Percentiles rank a stretch among this genome's conserved stretches.
phyloP scores from a whole-genome alignment of 2,329 filamentous ascomycete species.

The Colletotrichum gigasporum region DNA sequence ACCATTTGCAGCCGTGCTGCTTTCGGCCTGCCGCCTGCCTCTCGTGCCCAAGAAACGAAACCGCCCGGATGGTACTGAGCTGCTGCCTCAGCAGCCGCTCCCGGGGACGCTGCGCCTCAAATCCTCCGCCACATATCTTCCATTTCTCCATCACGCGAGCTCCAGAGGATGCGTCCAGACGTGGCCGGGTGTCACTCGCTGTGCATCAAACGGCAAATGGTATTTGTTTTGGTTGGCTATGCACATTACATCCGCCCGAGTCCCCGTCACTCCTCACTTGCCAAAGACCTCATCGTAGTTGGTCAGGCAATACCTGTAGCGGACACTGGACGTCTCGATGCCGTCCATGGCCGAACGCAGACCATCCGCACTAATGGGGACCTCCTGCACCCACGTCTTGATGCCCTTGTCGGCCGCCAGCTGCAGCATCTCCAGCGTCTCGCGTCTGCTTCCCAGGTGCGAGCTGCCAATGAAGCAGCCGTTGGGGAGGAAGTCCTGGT shows the following conservation, averaged over 20 bases:
- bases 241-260: neutral
- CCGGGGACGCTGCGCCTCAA: neutral
- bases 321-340: slow-evolving; percentile 75
- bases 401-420: slow-evolving; percentile 76
- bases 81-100: neutral
- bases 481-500: slow-evolving; percentile 79
- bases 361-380: slow-evolving; percentile 77
- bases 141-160: too few species aligned
- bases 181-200: neutral
- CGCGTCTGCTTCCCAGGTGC: slow-evolving; percentile 75
- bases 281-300: slow-evolving; percentile 76
- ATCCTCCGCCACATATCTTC: too few species aligned
- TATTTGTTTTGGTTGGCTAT: slow-evolving; percentile 14
- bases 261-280: slow-evolving; percentile 39
- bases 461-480: slow-evolving; percentile 77
- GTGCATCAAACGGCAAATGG: neutral
- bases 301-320: slow-evolving; percentile 80
- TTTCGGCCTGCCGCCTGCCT: neutral
- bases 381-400: slow-evolving; percentile 76
- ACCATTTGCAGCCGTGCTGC: neutral
- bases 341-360: slow-evolving; percentile 75
- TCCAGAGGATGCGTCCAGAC: too few species aligned
- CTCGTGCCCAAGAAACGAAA: neutral
- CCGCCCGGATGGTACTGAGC: neutral
- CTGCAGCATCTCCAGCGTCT: slow-evolving; percentile 78